Percentiles rank a stretch among this genome's conserved stretches.
Conservation (phyloP, 495 filamentous ascomycete species). For the Penicillium simplicissimum region DNA sequence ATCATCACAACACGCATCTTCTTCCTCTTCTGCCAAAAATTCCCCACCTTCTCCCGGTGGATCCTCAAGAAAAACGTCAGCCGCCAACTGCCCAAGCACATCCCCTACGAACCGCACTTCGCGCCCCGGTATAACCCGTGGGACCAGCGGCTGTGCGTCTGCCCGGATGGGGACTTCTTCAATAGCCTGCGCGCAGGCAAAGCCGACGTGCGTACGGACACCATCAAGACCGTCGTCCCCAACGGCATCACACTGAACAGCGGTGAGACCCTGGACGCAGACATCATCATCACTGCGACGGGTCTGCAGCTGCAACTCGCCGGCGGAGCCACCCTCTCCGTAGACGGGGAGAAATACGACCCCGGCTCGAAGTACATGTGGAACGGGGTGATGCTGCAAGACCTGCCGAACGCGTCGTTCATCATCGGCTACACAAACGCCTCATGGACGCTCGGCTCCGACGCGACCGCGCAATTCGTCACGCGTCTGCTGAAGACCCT, state of each 20-base stretch:
- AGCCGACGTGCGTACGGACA: conserved; percentile 65
- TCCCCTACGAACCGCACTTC: conserved; percentile 68
- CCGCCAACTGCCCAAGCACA: conserved; percentile 52
- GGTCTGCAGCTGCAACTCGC: conserved; percentile 62
- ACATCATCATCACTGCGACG: conserved; percentile 77
- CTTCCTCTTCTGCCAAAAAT: conserved; percentile 56
- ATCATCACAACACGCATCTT: conserved; percentile 47
- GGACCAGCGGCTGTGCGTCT: conserved; percentile 72
- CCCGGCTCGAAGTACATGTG: conserved; percentile 52
- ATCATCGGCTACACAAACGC: conserved; percentile 60
- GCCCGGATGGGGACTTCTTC: conserved; percentile 75
- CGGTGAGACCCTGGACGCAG: conserved; percentile 59
- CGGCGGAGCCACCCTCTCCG: conserved; percentile 47
- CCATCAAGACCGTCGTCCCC: conserved; percentile 62
- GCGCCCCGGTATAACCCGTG: conserved; percentile 69
- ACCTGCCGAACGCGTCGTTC: conserved; percentile 57
- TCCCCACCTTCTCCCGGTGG: conserved; percentile 51
- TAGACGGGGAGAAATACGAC: conserved; percentile 56
- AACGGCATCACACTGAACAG: conserved; percentile 58
- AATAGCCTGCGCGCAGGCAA: conserved; percentile 56
- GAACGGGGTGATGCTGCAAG: conserved; percentile 61
- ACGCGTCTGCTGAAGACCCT: conserved; percentile 46
- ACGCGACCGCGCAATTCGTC: conserved; percentile 51
- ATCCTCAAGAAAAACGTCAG: conserved; percentile 45
- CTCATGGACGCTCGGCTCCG: conserved; percentile 61